Conservation (phyloP, 2,329 filamentous ascomycete genomes). For the Trichoderma arundinaceum region DNA sequence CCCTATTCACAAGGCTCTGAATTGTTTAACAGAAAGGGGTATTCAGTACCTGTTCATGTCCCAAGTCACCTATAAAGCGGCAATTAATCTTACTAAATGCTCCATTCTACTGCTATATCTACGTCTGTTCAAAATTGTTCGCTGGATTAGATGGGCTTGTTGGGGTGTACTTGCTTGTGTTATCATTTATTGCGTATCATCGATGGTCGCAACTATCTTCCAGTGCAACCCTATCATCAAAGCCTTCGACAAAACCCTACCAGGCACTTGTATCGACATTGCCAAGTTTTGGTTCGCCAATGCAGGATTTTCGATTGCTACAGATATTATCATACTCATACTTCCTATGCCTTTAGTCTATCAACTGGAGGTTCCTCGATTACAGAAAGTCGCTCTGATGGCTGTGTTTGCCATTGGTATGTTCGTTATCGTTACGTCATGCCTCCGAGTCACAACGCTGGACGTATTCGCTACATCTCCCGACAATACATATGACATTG, state of each 20-base stretch:
- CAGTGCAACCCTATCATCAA: slow-evolving; percentile 1
- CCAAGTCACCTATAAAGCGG: slow-evolving; percentile 12
- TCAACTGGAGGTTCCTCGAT: neutral
- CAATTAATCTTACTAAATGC: slow-evolving; percentile 13
- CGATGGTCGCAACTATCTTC: slow-evolving; percentile 6
- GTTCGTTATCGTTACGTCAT: neutral
- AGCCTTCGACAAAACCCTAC: slow-evolving; percentile 1
- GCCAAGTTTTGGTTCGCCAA: slow-evolving; percentile 18
- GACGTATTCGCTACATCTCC: slow-evolving; percentile 7
- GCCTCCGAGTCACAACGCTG: slow-evolving; percentile 6
- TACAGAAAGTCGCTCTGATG: slow-evolving; percentile 1
- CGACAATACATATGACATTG: slow-evolving; percentile 15
- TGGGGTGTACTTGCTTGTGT: neutral
- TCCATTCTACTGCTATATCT: slow-evolving; percentile 9
- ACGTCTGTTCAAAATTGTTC: slow-evolving; percentile 1
- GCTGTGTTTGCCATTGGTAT: slow-evolving; percentile 15
- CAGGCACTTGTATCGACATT: slow-evolving; percentile 7
- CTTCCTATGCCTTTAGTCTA: slow-evolving; percentile 18
- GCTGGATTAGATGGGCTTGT: slow-evolving; percentile 18
- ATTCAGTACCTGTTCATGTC: slow-evolving; percentile 13
- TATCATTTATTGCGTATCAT: slow-evolving; percentile 5
- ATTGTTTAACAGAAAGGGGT: neutral
- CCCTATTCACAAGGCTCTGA: neutral
- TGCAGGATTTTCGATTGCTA: slow-evolving; percentile 7
- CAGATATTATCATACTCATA: slow-evolving; percentile 8